Evolutionary conservation across 495 filamentous ascomycete species (phyloP), one percentile per base, ranked within the genome.

Genomic region (Bombardia bombarda): DNA sequence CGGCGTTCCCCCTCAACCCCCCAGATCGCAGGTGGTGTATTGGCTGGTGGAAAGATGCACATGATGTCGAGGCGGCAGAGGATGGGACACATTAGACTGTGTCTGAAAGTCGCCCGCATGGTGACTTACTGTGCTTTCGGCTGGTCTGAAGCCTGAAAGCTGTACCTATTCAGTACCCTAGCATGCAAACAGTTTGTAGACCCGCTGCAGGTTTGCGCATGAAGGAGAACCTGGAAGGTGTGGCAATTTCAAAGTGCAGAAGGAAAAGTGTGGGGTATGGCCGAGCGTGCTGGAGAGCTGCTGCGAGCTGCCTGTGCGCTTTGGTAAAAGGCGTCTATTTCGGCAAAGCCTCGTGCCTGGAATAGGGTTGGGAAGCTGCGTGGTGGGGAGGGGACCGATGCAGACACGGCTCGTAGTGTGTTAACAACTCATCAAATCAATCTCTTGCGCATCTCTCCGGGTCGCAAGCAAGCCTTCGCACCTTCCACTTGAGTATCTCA

Each of bases 331-430:
- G 14, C 5, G 12, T 23, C 35, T 23, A 38, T 38, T 38, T 38
- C 35, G 21, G 20, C 35, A 38, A 12, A 16, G 21, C 21, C 35
- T 7, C 14, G 7, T 21, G 35, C 19, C 37, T 42, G 20, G 42
- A 40, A 40, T 19, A 40, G 34, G 40, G 36, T 40, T 45, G 34
- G 37, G 19, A 14, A 28, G 26, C 16, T 37, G 32, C 32, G 21
- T 16, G 9, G 25, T 46, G 51, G 45, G 46, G 32, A 50, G 41
- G n/a, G 18, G 9, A n/a, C 19, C 31, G 38, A 51, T 54, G 50
- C 51, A 54, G 41, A 45, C 47, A 50, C 56, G 56, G 56, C 53
- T 56, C 50, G 45, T 59, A 51, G 55, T 50, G 49, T n/a, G n/a
- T 47, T 19, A 32, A 19, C 42, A 41, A 36, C 38, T 42, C 43